Evolutionary conservation across 768 basidiomycete genomes (phyloP), one percentile per base, ranked within the genome.

Genomic region (Suillus americanus): DNA sequence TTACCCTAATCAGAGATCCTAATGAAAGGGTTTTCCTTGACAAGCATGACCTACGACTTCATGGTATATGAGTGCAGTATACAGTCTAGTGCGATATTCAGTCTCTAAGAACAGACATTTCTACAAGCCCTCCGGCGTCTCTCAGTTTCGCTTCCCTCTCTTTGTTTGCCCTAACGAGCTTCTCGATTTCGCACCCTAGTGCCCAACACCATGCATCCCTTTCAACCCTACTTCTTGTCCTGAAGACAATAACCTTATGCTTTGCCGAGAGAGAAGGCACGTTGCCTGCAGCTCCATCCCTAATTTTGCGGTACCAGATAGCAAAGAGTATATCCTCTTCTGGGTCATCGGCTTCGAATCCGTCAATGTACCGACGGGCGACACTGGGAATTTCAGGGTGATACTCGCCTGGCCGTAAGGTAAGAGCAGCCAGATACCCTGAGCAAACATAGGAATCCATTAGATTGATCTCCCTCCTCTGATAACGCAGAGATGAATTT

Each of bases 121-220:
- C 74, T 51, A 84, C 72, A 65, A 92, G 71, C 62, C 80, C 82
- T 9, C 94, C 94, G 12, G 81, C 81, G 61, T 88, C 85, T 72
- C 90, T 82, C 70, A 92, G 74, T 68, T 75, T 83, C 48, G 80
- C 82, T 74, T 96, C 95, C 67, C 92, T 80, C 23, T 83, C 85
- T 66, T 72, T 79, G 70, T 88, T 86, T 10, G 77, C 77, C 71
- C 92, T 81, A 45, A 86, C 86, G 16, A 91, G 77, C 73, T 87
- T 88, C 77, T 98, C 95, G 66, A 97, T 94, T 78, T 97, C 94
- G 53, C 85, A 85, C 66, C 93, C 95, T 69, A 99, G 77, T 1
- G 93, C 94, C 91, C 92, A 97, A 69, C 94, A 94, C 96, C 96
- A 98, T 35, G 89, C 83, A 75, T 99, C 95, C 35, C 96, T 81